Base-by-base conservation (phyloP, 306 rosid species). In the Sphenostylis stenocarpa region DNA sequence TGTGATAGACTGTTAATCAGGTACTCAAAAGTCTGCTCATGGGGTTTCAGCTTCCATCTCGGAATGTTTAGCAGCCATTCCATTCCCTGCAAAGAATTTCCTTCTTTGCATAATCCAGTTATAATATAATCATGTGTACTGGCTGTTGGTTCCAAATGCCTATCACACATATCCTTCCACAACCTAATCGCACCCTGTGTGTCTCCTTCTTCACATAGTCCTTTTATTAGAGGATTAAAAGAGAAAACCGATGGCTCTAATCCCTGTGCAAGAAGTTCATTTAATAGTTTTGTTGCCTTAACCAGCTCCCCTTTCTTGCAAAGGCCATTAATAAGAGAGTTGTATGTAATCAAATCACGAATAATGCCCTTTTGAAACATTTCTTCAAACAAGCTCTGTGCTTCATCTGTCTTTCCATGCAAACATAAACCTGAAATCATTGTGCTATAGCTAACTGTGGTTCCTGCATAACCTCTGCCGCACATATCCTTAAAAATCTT, bases 381-480 rank as follows among this genome's bases (percentile, higher is more conserved):
- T 82, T 90, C 91, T 70, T 71, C 76, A 80, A 90, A 88, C 74
- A 87, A 67, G 38, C 39, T 51, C 45, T 70, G 60, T 34, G 97
- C 97, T 82, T 90, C 90, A 80, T 72, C 82, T 0, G 76, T 61
- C 58, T 48, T 84, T 78, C 92, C 91, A 60, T 70, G 84, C 38
- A 69, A 77, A 80, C 94, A 90, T 33, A 92, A 78, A 39, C 91
- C 89, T 2, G 77, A 45, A 77, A 90, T 88, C 90, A 88, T 75
- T 17, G 83, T 67, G 57, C 60, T 86, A 87, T 70, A 89, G 78
- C 83, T 75, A 51, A 86, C 75, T 4, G 85, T 55, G 2, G 79
- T 87, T 44, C 86, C 81, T 52, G 73, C 76, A 81, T 64, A 84
- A 74, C 96, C 94, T 81, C 82, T 84, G 74, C 72, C 72, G 56